These are phyloP conservation scores for Diaporthe eres DNA, from an alignment of 2,329 filamentous ascomycete genomes.

Conservation along the genomic window DNA sequence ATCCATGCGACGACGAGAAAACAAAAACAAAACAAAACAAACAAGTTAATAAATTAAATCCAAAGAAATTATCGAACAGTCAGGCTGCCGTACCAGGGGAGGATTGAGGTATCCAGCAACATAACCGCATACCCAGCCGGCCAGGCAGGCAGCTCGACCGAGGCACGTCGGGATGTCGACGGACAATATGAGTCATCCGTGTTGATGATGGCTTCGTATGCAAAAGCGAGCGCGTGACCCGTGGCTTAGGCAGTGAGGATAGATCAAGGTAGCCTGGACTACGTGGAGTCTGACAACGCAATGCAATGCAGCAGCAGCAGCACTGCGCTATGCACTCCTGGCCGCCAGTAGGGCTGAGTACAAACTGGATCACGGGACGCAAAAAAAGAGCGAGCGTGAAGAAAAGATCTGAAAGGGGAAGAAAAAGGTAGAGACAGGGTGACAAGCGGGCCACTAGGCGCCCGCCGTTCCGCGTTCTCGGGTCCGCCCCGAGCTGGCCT, in stretches of 20 bases:
- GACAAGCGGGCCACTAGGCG: constrained; percentile 20
- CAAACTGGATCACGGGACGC: neutral
- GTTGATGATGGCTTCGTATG: constrained; percentile 16
- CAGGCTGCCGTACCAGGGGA: neutral
- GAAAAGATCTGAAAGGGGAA: neutral
- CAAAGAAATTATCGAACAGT: neutral
- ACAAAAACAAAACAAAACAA: too few relatives aligned
- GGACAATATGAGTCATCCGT: constrained; percentile 19
- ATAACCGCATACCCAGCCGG: neutral
- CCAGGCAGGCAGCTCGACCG: constrained; percentile 16
- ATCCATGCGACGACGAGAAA: neutral
- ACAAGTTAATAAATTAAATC: too few relatives aligned
- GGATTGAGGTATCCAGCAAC: constrained; percentile 28
- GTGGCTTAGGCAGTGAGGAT: constrained; percentile 26
- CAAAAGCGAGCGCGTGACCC: constrained; percentile 20
- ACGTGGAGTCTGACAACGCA: constrained; percentile 17
- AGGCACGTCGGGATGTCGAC: neutral
- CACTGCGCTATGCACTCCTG: constrained; percentile 12
- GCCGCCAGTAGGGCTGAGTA: constrained; percentile 27
- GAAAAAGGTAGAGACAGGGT: neutral
- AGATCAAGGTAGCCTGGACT: neutral
- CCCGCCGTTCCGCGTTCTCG: constrained; percentile 26
- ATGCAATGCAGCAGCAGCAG: neutral
- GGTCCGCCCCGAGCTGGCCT: constrained; percentile 31
- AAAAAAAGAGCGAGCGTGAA: neutral